Conservation (phyloP, 2,329 filamentous ascomycete genomes). For the Zymoseptoria passerinii region DNA sequence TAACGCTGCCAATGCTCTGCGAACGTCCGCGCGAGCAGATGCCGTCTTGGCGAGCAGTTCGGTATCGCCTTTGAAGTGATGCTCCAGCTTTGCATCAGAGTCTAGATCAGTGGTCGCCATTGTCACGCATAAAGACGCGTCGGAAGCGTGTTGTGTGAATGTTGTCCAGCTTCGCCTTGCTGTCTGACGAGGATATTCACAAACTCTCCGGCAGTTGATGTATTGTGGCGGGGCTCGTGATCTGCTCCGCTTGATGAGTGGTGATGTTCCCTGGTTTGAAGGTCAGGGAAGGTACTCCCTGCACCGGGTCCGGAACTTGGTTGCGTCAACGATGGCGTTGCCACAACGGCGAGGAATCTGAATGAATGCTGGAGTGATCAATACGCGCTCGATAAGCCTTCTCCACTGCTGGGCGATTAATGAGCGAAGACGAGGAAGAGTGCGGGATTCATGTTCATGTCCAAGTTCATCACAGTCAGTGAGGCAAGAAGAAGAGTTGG, state of each 20-base stretch:
- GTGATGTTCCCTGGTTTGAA: too few relatives aligned
- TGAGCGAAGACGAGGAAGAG: too few relatives aligned
- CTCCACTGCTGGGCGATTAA: too few relatives aligned
- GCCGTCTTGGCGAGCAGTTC: slow-evolving; percentile 16
- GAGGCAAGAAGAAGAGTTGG: neutral
- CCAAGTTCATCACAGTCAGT: neutral
- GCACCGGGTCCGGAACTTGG: too few relatives aligned
- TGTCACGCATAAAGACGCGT: neutral
- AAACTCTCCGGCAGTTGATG: too few relatives aligned
- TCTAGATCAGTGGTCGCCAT: neutral
- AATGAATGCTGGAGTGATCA: too few relatives aligned
- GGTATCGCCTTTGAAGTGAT: slow-evolving; percentile 21
- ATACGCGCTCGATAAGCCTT: too few relatives aligned
- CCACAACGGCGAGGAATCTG: too few relatives aligned
- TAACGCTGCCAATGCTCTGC: slow-evolving; percentile 14
- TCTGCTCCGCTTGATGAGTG: too few relatives aligned
- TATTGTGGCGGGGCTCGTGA: too few relatives aligned
- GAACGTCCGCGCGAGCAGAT: slow-evolving; percentile 16
- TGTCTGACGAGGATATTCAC: neutral
- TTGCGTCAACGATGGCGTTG: too few relatives aligned
- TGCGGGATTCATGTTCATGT: neutral
- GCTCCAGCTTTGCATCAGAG: slow-evolving; percentile 8
- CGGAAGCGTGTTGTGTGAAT: neutral
- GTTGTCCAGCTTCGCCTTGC: neutral
- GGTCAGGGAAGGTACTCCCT: too few relatives aligned